Base-by-base conservation (phyloP, 768 basidiomycete genomes). In the Pleurotus platypus region DNA sequence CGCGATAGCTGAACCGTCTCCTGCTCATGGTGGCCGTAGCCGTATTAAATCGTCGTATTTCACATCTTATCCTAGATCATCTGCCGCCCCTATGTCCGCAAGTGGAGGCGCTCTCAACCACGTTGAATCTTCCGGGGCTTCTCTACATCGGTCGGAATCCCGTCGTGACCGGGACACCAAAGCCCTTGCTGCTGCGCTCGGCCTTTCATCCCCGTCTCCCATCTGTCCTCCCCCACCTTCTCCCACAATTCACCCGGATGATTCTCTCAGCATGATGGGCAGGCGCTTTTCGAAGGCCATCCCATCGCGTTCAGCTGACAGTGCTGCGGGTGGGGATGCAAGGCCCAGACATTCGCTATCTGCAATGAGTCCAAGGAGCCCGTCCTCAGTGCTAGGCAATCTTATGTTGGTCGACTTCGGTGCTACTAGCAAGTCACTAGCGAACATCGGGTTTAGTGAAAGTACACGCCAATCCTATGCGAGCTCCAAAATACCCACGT, bases 11-110 rank as follows among this genome's bases (percentile, higher is more conserved):
- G 67, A 67, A 49, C 71, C 63, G 48, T 60, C 63, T 43, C 54
- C 61, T 13, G 65, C 59, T 11, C 56, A 58, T 18, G 82, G 80
- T 56, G 84, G 87, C 39, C 83, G 88, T 38, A 81, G 79, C 47
- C 81, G 80, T 37, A 84, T 89, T 61, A 86, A 88, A 66, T 87
- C 87, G 7, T 78, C 86, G 5, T 87, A 90, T 63, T 84, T 82
- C 57, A 78, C 80, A 7, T 75, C 80, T 3, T 79, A 83, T 69
- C 78, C 80, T 64, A 83, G 83, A 42, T 73, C 75, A 24, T 86
- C 86, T 12, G 72, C 74, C 16, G 69, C 72, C 20, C 65, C 72
- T 18, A 61, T 62, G 45, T 66, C 69, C 26, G 57, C 57, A 26
- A 47, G 24, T 9, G 70, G 72, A 37, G 57, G 74, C 2, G 68